These are phyloP conservation scores for Blastobotrys serpentis DNA, from an alignment of 1,139 yeast genomes.

Conservation along the genomic window DNA sequence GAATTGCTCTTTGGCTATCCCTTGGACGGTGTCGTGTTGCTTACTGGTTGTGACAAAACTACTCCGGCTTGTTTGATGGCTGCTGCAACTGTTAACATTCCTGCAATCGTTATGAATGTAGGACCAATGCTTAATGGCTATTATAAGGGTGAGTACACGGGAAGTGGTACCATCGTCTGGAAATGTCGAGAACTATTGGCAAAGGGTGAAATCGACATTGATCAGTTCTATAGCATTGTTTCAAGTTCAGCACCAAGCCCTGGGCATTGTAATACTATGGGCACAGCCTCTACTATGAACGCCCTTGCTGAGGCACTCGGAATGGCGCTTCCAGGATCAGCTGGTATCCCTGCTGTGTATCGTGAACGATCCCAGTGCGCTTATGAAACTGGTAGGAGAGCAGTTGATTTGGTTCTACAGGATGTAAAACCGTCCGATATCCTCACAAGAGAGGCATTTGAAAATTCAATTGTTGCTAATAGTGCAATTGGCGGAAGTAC, in stretches of 20 bases:
- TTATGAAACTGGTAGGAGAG: slow-evolving; percentile 24
- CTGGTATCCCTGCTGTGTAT: slow-evolving; percentile 29
- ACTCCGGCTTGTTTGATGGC: slow-evolving; percentile 41
- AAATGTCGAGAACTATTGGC: slow-evolving; percentile 26
- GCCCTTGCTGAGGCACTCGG: slow-evolving; percentile 30
- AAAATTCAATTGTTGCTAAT: slow-evolving; percentile 27
- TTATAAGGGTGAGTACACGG: slow-evolving; percentile 27
- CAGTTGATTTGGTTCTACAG: slow-evolving; percentile 24
- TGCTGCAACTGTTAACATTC: slow-evolving; percentile 39
- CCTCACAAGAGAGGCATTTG: slow-evolving; percentile 27
- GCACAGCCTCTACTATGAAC: slow-evolving; percentile 31
- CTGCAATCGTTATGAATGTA: slow-evolving; percentile 39
- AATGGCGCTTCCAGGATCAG: slow-evolving; percentile 30
- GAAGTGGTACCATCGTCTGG: slow-evolving; percentile 34
- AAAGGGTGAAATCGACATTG: slow-evolving; percentile 23
- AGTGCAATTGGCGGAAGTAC: slow-evolving; percentile 30
- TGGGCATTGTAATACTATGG: slow-evolving; percentile 31
- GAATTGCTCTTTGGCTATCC: slow-evolving; percentile 32
- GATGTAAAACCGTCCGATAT: slow-evolving; percentile 28
- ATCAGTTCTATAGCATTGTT: slow-evolving; percentile 25
- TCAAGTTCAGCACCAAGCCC: slow-evolving; percentile 27
- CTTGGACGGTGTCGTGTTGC: slow-evolving; percentile 33
- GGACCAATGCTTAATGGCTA: slow-evolving; percentile 40
- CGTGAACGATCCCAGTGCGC: slow-evolving; percentile 29
- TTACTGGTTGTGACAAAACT: slow-evolving; percentile 41